Base-by-base conservation (phyloP, 2,329 filamentous ascomycete genomes). In the Proliferodiscus dingleyae region DNA sequence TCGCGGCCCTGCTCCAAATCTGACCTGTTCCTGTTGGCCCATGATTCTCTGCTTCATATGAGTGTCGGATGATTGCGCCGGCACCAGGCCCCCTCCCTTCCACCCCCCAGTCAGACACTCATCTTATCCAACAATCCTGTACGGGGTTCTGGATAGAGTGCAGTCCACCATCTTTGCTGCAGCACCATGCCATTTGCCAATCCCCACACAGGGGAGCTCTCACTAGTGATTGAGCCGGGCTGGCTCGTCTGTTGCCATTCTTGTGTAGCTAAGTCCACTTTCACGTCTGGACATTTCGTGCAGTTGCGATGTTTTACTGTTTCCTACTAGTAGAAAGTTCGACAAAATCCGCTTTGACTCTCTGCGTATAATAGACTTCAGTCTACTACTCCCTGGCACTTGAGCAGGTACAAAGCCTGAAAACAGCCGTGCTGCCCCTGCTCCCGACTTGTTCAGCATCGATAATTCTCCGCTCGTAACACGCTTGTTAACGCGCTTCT, bases 51-150 rank as follows among this genome's bases (percentile, higher is more conserved):
- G 55, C 56, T 55, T 58, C 54, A 54, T 59, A 53, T 55, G 50
- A 56, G 53, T 52, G 59, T 61, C 59, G 59, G 58, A 61, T 60
- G 58, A 61, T 56, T 58, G 52, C 57, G 53, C 56, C 57, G 55
- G 56, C 52, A 60, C 39, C 47, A 53, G 45, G 49, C 44, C 46
- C 47, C 48, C 50, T n/a, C 29, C 37, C 42, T 22, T 22, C 24
- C 13, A 42, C 41, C 53, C 46, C 51, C 57, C 46, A 56, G 57
- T 59, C 56, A 46, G 52, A 59, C 55, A 44, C 45, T 58, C 57
- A 58, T 58, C 55, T 55, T 61, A 57, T 44, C 54, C 55, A 58
- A 45, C 52, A 34, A n/a, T 51, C 46, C 54, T 59, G 55, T 57
- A 54, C 30, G 46, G 42, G 46, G 52, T 55, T 52, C 54, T 58